phyloP scores from a whole-genome alignment of 1,284 basidiomycete species.

The Fomitopsis schrenkii region DNA sequence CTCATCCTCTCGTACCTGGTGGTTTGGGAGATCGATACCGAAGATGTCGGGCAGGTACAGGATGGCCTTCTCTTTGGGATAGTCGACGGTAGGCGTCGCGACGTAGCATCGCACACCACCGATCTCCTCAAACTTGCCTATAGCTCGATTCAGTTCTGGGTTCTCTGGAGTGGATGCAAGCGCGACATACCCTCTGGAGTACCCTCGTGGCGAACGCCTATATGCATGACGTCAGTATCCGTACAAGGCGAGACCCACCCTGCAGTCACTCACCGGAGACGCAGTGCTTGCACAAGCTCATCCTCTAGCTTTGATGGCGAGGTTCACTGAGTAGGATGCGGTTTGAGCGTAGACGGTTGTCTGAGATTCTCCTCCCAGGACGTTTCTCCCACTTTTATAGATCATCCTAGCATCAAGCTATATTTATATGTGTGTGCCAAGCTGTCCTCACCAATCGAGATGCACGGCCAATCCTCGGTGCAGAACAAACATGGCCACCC shows the following conservation, averaged over 20 bases:
- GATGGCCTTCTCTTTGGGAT: constrained; percentile 54
- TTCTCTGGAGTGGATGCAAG: not conserved
- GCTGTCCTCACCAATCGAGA: not conserved
- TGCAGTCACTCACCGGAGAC: constrained; percentile 4
- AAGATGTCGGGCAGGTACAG: constrained; percentile 62
- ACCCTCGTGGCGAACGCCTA: constrained; percentile 59
- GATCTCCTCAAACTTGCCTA: constrained; percentile 42
- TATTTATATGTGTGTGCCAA: not conserved
- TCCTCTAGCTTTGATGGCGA: constrained; percentile 15
- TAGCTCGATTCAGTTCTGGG: not conserved
- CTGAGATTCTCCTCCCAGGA: not conserved
- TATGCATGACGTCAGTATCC: not conserved
- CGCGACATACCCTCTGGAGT: constrained; percentile 38
- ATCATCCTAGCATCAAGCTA: not conserved
- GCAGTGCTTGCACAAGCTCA: constrained; percentile 55
- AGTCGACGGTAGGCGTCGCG: constrained; percentile 43
- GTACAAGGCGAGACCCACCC: constrained; percentile 30
- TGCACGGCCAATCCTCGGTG: constrained; percentile 1
- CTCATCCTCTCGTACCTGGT: constrained; percentile 30
- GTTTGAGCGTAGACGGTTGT: not conserved
- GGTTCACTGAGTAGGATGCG: not conserved
- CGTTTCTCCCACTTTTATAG: not conserved
- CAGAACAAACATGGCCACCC: not conserved
- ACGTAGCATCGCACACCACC: constrained; percentile 48
- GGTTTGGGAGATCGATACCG: constrained; percentile 56